Conservation (phyloP, 192 early-diverging fungal genomes). For the Obelidium mucronatum region DNA sequence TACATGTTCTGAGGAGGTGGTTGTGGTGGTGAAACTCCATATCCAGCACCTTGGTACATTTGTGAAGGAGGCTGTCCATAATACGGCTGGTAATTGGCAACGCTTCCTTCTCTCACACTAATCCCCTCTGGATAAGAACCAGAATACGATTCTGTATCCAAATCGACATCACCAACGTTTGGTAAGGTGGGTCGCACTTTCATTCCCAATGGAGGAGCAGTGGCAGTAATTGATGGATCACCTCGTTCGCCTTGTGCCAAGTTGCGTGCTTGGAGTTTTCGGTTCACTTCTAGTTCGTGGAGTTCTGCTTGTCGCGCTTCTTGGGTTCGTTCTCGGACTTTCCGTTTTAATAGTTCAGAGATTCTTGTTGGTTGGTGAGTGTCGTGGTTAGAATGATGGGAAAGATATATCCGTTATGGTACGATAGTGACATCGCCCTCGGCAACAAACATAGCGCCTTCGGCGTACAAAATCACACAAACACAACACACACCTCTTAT, state of each 20-base stretch:
- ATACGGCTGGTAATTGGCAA: too few relatives aligned
- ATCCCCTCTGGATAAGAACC: neutral
- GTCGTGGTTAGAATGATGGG: neutral
- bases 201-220: constrained; percentile 28
- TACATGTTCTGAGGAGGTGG: neutral
- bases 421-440: too few relatives aligned
- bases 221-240: neutral
- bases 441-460: too few relatives aligned
- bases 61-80: too few relatives aligned
- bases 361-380: constrained; percentile 46
- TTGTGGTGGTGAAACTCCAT: neutral
- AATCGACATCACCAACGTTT: constrained; percentile 26
- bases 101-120: neutral
- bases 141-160: too few relatives aligned
- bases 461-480: neutral
- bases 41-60: neutral
- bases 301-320: constrained; percentile 52
- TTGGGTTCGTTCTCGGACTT: constrained; percentile 56
- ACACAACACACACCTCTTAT: constrained; percentile 73
- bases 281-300: constrained; percentile 41
- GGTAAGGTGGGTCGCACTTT: constrained; percentile 28
- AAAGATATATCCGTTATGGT: too few relatives aligned
- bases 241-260: neutral
- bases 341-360: constrained; percentile 62
- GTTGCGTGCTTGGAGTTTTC: neutral